Percentiles rank a stretch among this genome's conserved stretches.
Conservation (phyloP, 352 stramenopile genomes). For the Nothophytophthora sp. region DNA sequence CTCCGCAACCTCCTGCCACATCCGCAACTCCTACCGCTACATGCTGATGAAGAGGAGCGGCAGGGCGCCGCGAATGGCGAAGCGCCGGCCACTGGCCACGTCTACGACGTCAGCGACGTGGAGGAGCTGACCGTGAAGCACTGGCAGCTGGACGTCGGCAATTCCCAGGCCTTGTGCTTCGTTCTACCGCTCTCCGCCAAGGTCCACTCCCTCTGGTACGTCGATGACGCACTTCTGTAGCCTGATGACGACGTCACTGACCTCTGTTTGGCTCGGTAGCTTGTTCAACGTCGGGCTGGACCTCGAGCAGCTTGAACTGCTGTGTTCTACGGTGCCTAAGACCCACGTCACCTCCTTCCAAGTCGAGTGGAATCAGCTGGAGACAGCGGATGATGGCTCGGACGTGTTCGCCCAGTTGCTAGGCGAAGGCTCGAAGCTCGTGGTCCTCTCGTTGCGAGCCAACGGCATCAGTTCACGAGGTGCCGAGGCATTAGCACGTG, state of each 20-base stretch:
- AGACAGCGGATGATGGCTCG: constrained; percentile 3
- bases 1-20: constrained; percentile 55
- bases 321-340: constrained; percentile 52
- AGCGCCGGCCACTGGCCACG: constrained; percentile 16
- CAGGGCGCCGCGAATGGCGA: constrained; percentile 30
- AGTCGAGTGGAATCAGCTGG: constrained; percentile 63
- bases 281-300: constrained; percentile 67
- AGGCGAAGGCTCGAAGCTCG: constrained; percentile 32
- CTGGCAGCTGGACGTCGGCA: constrained; percentile 69
- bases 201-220: constrained; percentile 61
- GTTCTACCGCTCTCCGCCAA: constrained; percentile 41
- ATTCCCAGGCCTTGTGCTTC: constrained; percentile 55
- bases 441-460: constrained; percentile 62
- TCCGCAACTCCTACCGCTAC: constrained; percentile 61
- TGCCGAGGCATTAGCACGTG: constrained; percentile 37
- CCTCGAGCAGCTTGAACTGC: constrained; percentile 44
- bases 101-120: constrained; percentile 66
- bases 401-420: constrained; percentile 48
- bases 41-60: constrained; percentile 62
- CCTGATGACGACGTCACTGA: background rate
- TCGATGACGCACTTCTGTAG: background rate
- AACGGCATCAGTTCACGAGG: constrained; percentile 49
- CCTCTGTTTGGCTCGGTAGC: constrained; percentile 16
- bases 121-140: constrained; percentile 59
- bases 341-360: constrained; percentile 57